phyloP scores from a whole-genome alignment of 2,329 filamentous ascomycete genomes.

The Pseudogymnoascus sp. region DNA sequence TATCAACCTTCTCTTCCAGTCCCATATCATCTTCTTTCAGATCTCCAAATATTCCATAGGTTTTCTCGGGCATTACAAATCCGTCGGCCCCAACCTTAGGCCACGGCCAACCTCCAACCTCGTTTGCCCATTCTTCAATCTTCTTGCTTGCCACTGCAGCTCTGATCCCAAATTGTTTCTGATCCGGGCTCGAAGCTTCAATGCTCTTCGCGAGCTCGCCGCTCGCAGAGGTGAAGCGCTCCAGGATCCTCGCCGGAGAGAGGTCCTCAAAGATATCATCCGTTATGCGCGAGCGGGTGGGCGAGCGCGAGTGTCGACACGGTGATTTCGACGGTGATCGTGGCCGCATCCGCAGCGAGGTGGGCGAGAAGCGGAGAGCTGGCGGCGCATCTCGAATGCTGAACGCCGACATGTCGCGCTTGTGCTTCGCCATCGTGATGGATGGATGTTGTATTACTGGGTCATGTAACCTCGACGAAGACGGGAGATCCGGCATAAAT shows the following conservation, averaged over 20 bases:
- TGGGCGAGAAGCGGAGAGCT: conserved; percentile 2
- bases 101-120: conserved; percentile 57
- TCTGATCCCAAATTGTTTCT: conserved; percentile 64
- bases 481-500: conserved; percentile 7
- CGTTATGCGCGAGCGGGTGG: conserved; percentile 21
- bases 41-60: conserved; percentile 11
- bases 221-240: conserved; percentile 48
- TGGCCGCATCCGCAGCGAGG: conserved; percentile 2
- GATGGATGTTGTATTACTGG: not conserved
- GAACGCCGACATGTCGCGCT: conserved; percentile 3
- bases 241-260: conserved; percentile 51
- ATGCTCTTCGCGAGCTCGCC: conserved; percentile 52
- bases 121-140: conserved; percentile 67
- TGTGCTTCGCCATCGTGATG: conserved; percentile 2
- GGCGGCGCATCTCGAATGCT: conserved; percentile 7
- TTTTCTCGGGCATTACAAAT: conserved; percentile 41
- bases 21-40: conserved; percentile 13
- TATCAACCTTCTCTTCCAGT: conserved; percentile 18
- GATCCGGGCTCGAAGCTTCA: conserved; percentile 52
- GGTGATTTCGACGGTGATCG: conserved; percentile 3
- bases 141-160: conserved; percentile 63
- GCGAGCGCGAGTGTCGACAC: conserved; percentile 18
- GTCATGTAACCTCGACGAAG: conserved; percentile 1
- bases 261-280: conserved; percentile 57
- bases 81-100: conserved; percentile 42